Base-by-base conservation (phyloP, 2,329 filamentous ascomycete species). In the Monosporascus sp. region DNA sequence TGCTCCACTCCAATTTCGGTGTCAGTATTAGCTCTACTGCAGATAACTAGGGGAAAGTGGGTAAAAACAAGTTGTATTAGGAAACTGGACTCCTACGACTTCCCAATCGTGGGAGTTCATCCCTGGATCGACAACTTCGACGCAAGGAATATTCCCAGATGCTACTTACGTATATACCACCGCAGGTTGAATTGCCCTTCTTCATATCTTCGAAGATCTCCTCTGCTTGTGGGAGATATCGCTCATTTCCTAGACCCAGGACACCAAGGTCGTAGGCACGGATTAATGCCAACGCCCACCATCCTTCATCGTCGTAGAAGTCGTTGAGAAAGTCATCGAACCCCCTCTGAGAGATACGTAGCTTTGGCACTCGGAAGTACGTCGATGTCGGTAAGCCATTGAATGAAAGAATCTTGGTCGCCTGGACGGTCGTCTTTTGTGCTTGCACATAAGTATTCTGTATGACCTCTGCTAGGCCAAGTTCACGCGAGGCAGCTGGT, bases 251-350 rank as follows among this genome's bases (percentile, higher is more conserved):
- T 3, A 73, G 80, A 11, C 63, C 60, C 48, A 43, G 39, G 20
- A 60, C 58, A 11, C 62, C 61, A 22, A 78, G 65, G 63, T 84
- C 81, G 62, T 75, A 81, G 5, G 76, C 72, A 41, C 77, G 73
- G 54, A 85, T 78, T 73, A 79, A 60, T 37, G 75, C 82, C 50
- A 85, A 70, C 3, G 77, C 81, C 82, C 82, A 86, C 82, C 82
- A 85, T 36, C 81, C 76, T 65, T 82, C 79, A 62, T 85, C 82
- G 60, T 85, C 82, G 60, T 83, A 84, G 59, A 72, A 83, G 44
- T 77, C 72, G 60, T 83, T 80, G 48, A 80, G 65, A 65, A 81
- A 83, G 41, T 72, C 70, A 20, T 71, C 62, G 58, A 71, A 76
- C 14, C 73, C 73, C 35, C 67, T 60, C 49, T 61, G 57, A 7